Base-by-base conservation (phyloP, 139 green algal species). In the Cymbomonas tetramitiformis region DNA sequence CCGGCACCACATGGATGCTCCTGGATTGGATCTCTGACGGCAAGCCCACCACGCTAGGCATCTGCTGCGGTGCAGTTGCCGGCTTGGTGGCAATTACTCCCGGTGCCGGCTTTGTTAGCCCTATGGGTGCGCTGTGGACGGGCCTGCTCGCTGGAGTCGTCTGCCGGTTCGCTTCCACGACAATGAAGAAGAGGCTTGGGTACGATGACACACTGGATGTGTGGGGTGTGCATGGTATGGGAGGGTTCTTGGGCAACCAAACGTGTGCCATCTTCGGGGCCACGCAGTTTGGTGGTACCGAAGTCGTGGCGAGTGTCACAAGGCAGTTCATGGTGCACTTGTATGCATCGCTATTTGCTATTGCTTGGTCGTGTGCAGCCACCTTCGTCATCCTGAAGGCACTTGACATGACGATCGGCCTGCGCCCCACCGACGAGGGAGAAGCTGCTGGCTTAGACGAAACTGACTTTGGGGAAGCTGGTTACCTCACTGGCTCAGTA, bases 121-220 rank as follows among this genome's bases (percentile, higher is more conserved):
- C 58, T 2, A 10, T 60, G 15, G 65, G 65, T 30, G 65, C 39
- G 1, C 44, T 65, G 1, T 29, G 52, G 26, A 58, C 62, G 28
- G 65, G 65, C 30, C 18, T 55, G 12, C 21, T 41, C 30, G 23
- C 51, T 18, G 57, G 10, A 19, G 33, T 72, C 49, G 15, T 72
- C 15, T 72, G 65, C 65, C 58, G 65, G 33, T 64, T 50, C 43
- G 66, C 67, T 38, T 63, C 57, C 10, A 40, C 41, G 29, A 39
- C 21, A n/a, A 24, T 72, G 21, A 72, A 72, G 65, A 39, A 58
- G 29, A 64, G 62, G 51, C 58, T 63, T 33, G 65, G 59, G 4
- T 73, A 73, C 46, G 68, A 75, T 30, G 68, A 75, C 52, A 51
- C 61, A 5, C 48, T 71, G 3, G 65, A 67, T 31, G 57, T 70